Conservation (phyloP, 108 stramenopile species). For the Pseudonitzschia multiseries region DNA sequence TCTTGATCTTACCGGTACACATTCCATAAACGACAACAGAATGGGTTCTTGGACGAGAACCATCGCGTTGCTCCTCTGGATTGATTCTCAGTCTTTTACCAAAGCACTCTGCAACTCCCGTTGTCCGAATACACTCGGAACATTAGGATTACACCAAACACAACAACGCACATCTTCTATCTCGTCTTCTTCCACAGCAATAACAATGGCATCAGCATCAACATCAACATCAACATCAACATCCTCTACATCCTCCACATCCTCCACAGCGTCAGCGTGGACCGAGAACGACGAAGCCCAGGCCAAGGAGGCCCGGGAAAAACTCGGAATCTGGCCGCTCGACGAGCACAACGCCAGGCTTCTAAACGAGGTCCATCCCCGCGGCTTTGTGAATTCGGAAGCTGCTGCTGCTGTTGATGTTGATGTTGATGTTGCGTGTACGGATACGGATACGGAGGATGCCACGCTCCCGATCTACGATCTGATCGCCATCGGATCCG, state of each 20-base stretch:
- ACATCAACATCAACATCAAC: not conserved
- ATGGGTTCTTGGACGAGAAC: not conserved
- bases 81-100: not conserved
- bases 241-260: too few species aligned
- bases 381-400: slow-evolving; percentile 43
- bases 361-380: slow-evolving; percentile 73
- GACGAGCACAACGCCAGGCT: slow-evolving; percentile 61
- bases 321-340: slow-evolving; percentile 69
- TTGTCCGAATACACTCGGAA: too few species aligned
- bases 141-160: too few species aligned
- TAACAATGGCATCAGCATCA: not conserved
- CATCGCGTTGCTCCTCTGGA: not conserved
- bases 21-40: too few species aligned
- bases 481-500: slow-evolving; percentile 87
- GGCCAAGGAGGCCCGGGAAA: slow-evolving; percentile 38
- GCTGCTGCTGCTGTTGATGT: too few species aligned
- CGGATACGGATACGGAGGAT: slow-evolving; percentile 23
- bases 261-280: slow-evolving; percentile 33
- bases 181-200: too few species aligned
- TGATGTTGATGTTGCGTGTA: too few species aligned
- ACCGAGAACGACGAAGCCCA: slow-evolving; percentile 29
- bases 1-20: too few species aligned
- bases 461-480: slow-evolving; percentile 66
- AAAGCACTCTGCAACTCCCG: not conserved
- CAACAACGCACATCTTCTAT: not conserved